Evolutionary conservation across 164 flowering plant species (phyloP).

Genomic region (Malania oleifera): DNA sequence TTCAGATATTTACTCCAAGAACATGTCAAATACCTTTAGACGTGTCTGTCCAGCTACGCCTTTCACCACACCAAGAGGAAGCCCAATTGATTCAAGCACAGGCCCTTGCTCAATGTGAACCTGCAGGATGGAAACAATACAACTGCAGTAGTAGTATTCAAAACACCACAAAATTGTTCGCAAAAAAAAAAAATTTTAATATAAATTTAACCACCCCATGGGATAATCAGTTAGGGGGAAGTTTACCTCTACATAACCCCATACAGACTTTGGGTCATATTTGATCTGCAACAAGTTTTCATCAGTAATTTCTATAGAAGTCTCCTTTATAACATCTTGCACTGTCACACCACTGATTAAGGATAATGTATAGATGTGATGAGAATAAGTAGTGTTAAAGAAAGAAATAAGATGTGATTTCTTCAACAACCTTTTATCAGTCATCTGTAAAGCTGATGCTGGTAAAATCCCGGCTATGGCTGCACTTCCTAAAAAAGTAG

Average conservation of each 20-base stretch:
- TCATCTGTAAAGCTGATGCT: constrained; percentile 50
- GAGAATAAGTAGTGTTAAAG: neutral
- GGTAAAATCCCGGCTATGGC: constrained; percentile 86
- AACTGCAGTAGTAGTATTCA: neutral
- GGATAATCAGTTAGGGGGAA: neutral
- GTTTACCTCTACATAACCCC: constrained; percentile 95
- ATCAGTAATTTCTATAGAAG: constrained; percentile 49
- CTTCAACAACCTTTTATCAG: constrained; percentile 72
- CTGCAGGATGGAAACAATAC: constrained; percentile 30
- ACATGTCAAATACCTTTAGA: constrained; percentile 49
- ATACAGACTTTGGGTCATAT: constrained; percentile 68
- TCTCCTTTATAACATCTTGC: constrained; percentile 63
- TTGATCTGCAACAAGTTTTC: constrained; percentile 62
- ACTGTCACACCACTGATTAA: constrained; percentile 70
- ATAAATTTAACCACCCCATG: neutral
- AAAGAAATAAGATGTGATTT: constrained; percentile 1
- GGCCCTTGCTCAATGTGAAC: constrained; percentile 99
- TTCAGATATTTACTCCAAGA: no score
- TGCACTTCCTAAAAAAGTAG: constrained; percentile 94
- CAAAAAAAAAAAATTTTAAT: neutral
- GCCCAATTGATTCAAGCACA: constrained; percentile 80
- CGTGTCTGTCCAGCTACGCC: constrained; percentile 98
- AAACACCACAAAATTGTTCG: neutral
- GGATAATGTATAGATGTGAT: constrained; percentile 19
- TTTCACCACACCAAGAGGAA: constrained; percentile 86